These are phyloP conservation scores for Tolypocladium guangdongense DNA, from an alignment of 2,329 filamentous ascomycete species.

Conservation along the genomic window DNA sequence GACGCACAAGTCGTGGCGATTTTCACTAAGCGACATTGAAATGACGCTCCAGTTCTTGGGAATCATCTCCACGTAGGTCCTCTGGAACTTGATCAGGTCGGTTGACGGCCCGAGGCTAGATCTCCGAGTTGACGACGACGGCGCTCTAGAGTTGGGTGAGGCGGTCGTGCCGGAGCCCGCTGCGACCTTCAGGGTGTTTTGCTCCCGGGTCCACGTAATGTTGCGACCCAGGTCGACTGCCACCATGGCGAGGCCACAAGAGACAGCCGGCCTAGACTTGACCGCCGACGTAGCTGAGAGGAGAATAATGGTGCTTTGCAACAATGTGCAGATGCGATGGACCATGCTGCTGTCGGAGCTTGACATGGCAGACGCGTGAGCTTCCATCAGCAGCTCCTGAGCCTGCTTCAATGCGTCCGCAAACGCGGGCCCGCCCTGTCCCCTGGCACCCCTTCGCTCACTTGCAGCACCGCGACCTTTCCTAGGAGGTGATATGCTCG, in stretches of 20 bases:
- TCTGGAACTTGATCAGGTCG: slow-evolving; percentile 57
- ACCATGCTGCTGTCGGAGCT: slow-evolving; percentile 47
- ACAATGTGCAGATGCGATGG: slow-evolving; percentile 49
- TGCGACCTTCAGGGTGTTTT: slow-evolving; percentile 40
- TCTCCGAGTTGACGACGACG: slow-evolving; percentile 18
- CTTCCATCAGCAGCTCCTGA: slow-evolving; percentile 53
- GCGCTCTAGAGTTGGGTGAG: slow-evolving; percentile 16
- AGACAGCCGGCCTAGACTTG: slow-evolving; percentile 32
- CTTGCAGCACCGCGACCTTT: slow-evolving; percentile 13
- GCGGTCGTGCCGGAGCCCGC: not conserved
- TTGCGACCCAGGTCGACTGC: slow-evolving; percentile 61
- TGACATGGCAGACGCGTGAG: slow-evolving; percentile 46
- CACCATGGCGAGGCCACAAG: slow-evolving; percentile 49
- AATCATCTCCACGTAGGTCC: slow-evolving; percentile 75
- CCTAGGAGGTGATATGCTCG: slow-evolving; percentile 23
- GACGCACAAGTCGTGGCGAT: slow-evolving; percentile 73
- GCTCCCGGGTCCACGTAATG: slow-evolving; percentile 55
- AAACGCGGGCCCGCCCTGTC: slow-evolving; percentile 29
- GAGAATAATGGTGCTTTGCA: slow-evolving; percentile 55
- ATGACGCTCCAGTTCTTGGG: slow-evolving; percentile 76
- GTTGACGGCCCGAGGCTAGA: slow-evolving; percentile 34
- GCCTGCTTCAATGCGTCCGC: slow-evolving; percentile 51
- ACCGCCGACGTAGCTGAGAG: slow-evolving; percentile 48
- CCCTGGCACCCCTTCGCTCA: slow-evolving; percentile 19
- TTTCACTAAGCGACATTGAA: slow-evolving; percentile 75